Percentiles rank a stretch among this genome's conserved stretches.
phyloP scores from a whole-genome alignment of 768 basidiomycete genomes.

The Phallus indusiatus region DNA sequence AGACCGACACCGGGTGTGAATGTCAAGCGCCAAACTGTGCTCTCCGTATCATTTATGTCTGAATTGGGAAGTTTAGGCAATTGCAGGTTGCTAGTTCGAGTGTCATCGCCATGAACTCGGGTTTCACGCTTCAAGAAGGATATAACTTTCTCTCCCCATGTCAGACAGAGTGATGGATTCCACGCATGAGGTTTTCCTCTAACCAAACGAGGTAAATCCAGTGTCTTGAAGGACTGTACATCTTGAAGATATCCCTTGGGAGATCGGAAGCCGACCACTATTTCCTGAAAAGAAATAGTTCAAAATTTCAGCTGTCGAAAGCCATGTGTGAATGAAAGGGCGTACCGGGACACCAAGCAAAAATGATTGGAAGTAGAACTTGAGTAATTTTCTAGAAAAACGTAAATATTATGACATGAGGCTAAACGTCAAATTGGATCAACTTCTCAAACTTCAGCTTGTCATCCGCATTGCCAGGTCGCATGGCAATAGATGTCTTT shows the following conservation, averaged over 20 bases:
- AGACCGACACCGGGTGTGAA: conserved; percentile 55
- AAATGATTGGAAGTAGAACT: conserved; percentile 88
- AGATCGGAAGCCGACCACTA: conserved; percentile 82
- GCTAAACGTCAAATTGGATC: conserved; percentile 12
- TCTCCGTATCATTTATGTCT: neutral
- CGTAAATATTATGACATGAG: neutral
- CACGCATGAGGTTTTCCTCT: conserved; percentile 67
- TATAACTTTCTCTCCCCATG: conserved; percentile 63
- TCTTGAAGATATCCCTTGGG: conserved; percentile 59
- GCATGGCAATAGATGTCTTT: conserved; percentile 74
- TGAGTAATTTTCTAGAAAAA: conserved; percentile 66
- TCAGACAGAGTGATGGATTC: conserved; percentile 66
- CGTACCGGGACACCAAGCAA: conserved; percentile 83
- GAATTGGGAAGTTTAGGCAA: neutral
- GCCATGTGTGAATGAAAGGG: neutral
- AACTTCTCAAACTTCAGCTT: conserved; percentile 75
- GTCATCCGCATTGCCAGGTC: conserved; percentile 41
- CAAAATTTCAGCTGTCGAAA: neutral
- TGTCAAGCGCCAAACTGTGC: conserved; percentile 59
- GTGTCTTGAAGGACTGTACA: conserved; percentile 66
- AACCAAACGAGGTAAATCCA: conserved; percentile 68
- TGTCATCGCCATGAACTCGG: conserved; percentile 2
- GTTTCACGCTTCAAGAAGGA: conserved; percentile 32
- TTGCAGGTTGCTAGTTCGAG: neutral
- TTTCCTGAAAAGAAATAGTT: conserved; percentile 42